Conservation (phyloP, 2,329 filamentous ascomycete species). For the Fusarium pseudocircinatum region DNA sequence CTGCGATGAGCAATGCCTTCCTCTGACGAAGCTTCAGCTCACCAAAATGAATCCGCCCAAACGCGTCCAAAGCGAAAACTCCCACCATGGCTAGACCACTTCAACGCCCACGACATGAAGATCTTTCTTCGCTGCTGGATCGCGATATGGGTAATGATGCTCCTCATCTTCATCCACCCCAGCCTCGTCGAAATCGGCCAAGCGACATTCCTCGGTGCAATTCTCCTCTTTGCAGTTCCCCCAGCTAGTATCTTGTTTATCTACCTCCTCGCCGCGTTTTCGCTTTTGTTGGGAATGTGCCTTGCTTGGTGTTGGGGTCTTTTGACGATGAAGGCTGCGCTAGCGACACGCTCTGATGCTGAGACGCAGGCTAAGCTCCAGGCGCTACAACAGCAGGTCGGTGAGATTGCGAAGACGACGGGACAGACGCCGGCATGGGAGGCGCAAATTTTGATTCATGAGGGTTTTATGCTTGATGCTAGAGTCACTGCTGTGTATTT, state of each 20-base stretch:
- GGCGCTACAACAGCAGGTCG: constrained; percentile 50
- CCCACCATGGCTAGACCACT: constrained; percentile 54
- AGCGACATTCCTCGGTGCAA: constrained; percentile 56
- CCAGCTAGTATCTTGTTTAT: constrained; percentile 57
- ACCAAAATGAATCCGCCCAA: not conserved
- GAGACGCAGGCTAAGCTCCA: constrained; percentile 49
- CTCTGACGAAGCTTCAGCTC: not conserved
- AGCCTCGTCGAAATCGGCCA: constrained; percentile 52
- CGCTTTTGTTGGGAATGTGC: constrained; percentile 57
- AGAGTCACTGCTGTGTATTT: constrained; percentile 53
- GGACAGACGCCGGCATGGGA: constrained; percentile 39
- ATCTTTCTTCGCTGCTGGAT: constrained; percentile 57
- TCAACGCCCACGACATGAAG: constrained; percentile 59
- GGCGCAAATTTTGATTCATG: constrained; percentile 50
- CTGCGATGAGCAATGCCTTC: constrained; percentile 6
- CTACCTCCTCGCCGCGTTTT: constrained; percentile 53
- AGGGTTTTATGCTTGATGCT: constrained; percentile 59
- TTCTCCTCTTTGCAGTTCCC: constrained; percentile 57
- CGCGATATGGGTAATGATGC: constrained; percentile 56
- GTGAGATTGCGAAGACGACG: constrained; percentile 43
- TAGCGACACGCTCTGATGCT: constrained; percentile 52
- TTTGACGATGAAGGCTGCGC: constrained; percentile 58
- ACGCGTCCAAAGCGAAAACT: constrained; percentile 5
- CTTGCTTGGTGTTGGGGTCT: constrained; percentile 61
- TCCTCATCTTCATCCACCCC: constrained; percentile 59